These are phyloP conservation scores for Exophiala sp. DNA, from an alignment of 2,329 filamentous ascomycete species.

Conservation along the genomic window DNA sequence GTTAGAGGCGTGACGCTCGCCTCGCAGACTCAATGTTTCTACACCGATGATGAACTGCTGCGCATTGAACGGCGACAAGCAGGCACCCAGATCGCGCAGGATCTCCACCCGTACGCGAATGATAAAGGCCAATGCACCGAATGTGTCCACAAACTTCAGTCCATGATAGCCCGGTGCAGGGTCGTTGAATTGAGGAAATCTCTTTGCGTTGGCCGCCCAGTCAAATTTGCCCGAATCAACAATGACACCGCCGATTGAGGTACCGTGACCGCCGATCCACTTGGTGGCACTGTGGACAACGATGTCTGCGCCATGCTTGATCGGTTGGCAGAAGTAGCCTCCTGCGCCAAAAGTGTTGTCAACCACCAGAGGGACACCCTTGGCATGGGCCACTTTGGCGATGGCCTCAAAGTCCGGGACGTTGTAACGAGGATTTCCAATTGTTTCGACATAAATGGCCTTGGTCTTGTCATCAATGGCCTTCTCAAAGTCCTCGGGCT, in stretches of 20 bases:
- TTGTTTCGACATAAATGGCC: conserved; percentile 79
- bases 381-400: conserved; percentile 65
- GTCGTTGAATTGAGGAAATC: conserved; percentile 91
- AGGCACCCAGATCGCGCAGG: conserved; percentile 75
- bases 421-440: conserved; percentile 85
- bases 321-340: conserved; percentile 74
- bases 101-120: conserved; percentile 85
- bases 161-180: conserved; percentile 86
- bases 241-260: conserved; percentile 71
- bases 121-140: conserved; percentile 74
- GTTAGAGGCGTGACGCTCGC: conserved; percentile 81
- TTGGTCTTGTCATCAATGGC: conserved; percentile 86
- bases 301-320: conserved; percentile 82
- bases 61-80: conserved; percentile 82
- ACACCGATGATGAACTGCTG: conserved; percentile 85
- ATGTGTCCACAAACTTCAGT: conserved; percentile 89
- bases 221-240: conserved; percentile 83
- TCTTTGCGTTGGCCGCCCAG: conserved; percentile 71
- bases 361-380: conserved; percentile 59
- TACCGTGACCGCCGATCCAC: conserved; percentile 89
- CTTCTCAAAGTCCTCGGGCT: conserved; percentile 63
- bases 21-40: conserved; percentile 82
- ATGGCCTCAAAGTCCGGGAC: conserved; percentile 80
- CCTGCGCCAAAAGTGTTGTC: conserved; percentile 91
- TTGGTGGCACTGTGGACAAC: conserved; percentile 86